Base-by-base conservation (phyloP, 257 asterid genomes). In the Haberlea rhodopensis region DNA sequence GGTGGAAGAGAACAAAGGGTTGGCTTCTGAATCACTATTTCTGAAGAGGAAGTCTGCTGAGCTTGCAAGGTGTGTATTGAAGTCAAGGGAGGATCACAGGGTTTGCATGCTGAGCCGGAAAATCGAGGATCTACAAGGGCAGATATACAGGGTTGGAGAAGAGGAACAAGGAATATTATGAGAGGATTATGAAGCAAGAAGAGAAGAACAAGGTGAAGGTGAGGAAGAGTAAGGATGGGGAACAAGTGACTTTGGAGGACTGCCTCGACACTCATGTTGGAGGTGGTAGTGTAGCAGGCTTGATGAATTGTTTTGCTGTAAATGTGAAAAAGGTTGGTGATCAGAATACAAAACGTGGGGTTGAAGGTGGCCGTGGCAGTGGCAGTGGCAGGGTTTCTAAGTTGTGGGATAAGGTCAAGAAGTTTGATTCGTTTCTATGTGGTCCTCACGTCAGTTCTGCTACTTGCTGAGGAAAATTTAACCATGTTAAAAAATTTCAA, bases 61-160 rank as follows among this genome's bases (percentile, higher is more conserved):
- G 76, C 87, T 92, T 0, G 97, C 96, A 3, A 75, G 94, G 68
- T 85, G 96, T 29, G 85, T 89, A 54, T 60, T 92, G 76, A 85
- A 90, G 85, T 69, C 83, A 51, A 81, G 97, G 80, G 99, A 92
- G 70, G 97, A 92, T 83, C 82, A 84, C 34, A 73, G 99, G 75
- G 97, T 85, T 1, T 85, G 82, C 62, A 62, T 84, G 83, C 85
- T 92, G 76, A 92, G 96, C 72, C 68, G 76, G 57, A 87, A 89
- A 76, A 90, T 92, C n/a, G 96, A 92, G 88, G 99, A 92, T 75
- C 94, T 92, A 11, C 99, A 89, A 40, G 91, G 86, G 48, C 99
- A 89, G 80, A 83, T 92, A 25, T 66, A 82, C 7, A n/a, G 87
- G 90, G 54, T 57, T 92, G 80, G 99, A 92, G 86, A 84, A 82